A percentile compares a stretch with the other conserved stretches of the same genome.
Evolutionary conservation across 179 eudicot genomes (phyloP).

Genomic region (Actinidia arguta): DNA sequence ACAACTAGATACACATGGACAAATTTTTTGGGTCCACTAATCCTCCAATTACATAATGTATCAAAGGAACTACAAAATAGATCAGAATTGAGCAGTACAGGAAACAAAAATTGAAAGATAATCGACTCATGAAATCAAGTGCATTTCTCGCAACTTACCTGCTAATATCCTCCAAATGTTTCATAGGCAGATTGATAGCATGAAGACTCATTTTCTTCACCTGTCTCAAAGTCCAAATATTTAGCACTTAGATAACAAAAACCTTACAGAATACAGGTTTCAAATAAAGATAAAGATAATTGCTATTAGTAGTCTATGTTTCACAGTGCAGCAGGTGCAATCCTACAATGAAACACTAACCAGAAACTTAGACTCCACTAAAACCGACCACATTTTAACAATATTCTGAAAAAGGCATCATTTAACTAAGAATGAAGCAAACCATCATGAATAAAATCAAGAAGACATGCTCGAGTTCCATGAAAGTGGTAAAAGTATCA

Average conservation of each 20-base stretch:
- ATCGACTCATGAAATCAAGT: neutral
- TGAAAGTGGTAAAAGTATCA: neutral
- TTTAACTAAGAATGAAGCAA: neutral
- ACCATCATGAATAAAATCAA: neutral
- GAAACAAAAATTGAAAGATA: neutral
- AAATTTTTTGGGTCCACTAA: neutral
- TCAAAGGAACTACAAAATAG: too few species aligned
- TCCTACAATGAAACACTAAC: too few species aligned
- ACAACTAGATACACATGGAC: neutral
- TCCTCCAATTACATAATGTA: too few species aligned
- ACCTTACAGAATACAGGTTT: too few species aligned
- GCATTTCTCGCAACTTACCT: neutral
- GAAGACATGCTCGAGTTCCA: neutral
- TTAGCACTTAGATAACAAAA: too few species aligned
- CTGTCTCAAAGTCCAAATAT: slow-evolving; percentile 27
- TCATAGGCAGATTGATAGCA: slow-evolving; percentile 44
- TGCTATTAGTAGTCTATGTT: too few species aligned
- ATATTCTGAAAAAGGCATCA: neutral
- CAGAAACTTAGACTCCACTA: too few species aligned
- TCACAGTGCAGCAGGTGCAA: too few species aligned
- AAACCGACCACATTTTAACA: too few species aligned
- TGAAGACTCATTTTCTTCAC: slow-evolving; percentile 72
- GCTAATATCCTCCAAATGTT: slow-evolving; percentile 29
- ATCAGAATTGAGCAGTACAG: neutral
- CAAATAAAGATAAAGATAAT: too few species aligned